Evolutionary conservation across 495 filamentous ascomycete species (phyloP).

Genomic region (Neurospora sublineolata): DNA sequence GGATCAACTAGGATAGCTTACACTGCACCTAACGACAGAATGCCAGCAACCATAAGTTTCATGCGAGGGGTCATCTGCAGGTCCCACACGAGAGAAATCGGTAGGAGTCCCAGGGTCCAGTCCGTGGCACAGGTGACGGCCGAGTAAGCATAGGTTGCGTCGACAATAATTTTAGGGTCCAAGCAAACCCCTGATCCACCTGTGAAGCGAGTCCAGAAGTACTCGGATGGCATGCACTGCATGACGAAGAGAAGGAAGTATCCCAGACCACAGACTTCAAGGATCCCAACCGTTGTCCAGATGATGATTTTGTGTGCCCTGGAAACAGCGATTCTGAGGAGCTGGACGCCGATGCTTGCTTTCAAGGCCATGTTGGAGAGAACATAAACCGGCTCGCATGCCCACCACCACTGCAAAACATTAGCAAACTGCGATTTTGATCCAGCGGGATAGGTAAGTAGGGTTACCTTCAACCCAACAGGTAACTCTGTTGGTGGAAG

Average conservation of each 20-base stretch:
- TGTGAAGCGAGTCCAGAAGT: constrained; percentile 24
- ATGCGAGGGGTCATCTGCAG: constrained; percentile 19
- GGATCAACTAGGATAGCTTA: constrained; percentile 5
- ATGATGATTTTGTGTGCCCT: constrained; percentile 30
- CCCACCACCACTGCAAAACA: constrained; percentile 9
- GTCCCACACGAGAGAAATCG: constrained; percentile 21
- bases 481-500: neutral
- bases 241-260: constrained; percentile 34
- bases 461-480: neutral
- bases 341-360: constrained; percentile 31
- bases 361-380: constrained; percentile 16
- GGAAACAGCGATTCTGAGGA: constrained; percentile 30
- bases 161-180: constrained; percentile 7
- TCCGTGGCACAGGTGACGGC: constrained; percentile 21
- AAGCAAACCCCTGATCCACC: constrained; percentile 16
- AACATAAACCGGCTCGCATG: constrained; percentile 14
- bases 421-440: no score
- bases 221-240: constrained; percentile 30
- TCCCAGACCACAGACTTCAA: constrained; percentile 19
- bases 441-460: no score
- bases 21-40: constrained; percentile 17
- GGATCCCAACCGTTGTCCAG: constrained; percentile 12
- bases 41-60: constrained; percentile 10
- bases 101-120: constrained; percentile 23
- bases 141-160: constrained; percentile 15